Evolutionary conservation across 2,329 filamentous ascomycete species (phyloP).

Genomic region (Diaporthe aspalathi): DNA sequence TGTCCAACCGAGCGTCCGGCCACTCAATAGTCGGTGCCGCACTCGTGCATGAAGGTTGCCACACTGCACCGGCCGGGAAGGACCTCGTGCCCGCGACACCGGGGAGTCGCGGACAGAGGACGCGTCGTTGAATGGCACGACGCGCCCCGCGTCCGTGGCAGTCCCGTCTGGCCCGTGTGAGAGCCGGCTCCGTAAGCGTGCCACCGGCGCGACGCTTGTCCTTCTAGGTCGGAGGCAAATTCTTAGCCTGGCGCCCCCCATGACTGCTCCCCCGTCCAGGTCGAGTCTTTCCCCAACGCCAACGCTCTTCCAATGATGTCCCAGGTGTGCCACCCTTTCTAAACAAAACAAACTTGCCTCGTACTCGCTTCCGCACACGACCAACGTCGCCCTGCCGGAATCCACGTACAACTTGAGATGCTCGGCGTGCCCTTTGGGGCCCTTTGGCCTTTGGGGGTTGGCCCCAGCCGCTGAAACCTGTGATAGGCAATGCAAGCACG

Average conservation of each 20-base stretch:
- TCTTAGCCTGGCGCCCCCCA: constrained; percentile 18
- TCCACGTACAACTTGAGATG: neutral
- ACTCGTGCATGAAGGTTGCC: constrained; percentile 23
- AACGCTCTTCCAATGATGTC: constrained; percentile 33
- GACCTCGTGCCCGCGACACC: constrained; percentile 11
- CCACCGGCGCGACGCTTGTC: constrained; percentile 27
- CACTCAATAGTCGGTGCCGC: constrained; percentile 15
- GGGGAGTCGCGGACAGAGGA: no score
- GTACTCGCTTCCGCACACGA: neutral
- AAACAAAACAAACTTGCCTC: constrained; percentile 12
- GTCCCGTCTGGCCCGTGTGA: constrained; percentile 18
- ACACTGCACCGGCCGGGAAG: constrained; percentile 2
- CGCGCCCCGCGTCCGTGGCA: constrained; percentile 24
- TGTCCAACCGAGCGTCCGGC: constrained; percentile 5
- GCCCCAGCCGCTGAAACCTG: neutral
- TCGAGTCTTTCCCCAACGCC: constrained; percentile 31
- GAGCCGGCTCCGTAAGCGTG: constrained; percentile 26
- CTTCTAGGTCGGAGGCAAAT: constrained; percentile 8
- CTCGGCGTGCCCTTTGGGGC: constrained; percentile 9
- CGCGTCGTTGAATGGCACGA: constrained; percentile 25
- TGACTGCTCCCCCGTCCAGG: constrained; percentile 18
- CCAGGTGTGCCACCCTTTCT: neutral
- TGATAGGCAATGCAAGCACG: neutral
- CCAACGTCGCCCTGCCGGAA: neutral
- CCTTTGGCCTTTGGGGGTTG: no score